A percentile compares a stretch with the other conserved stretches of the same genome.
phyloP scores from a whole-genome alignment of 306 rosid genomes.

The Acacia melanoxylon region DNA sequence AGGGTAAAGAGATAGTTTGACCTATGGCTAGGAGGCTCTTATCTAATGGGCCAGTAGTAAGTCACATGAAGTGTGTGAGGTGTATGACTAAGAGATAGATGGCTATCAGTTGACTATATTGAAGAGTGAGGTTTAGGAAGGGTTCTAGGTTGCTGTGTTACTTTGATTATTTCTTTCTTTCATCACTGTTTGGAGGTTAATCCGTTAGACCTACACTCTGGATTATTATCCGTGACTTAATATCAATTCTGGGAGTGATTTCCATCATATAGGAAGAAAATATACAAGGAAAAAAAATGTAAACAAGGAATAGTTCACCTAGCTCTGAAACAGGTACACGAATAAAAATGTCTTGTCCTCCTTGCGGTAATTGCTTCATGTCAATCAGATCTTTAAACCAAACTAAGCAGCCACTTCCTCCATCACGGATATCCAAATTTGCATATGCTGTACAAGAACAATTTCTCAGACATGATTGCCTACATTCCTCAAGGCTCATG shows the following conservation, averaged over 20 bases:
- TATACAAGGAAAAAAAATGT: not conserved
- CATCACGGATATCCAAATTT: slow-evolving; percentile 2
- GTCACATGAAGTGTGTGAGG: not conserved
- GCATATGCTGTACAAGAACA: slow-evolving; percentile 42
- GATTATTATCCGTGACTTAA: not conserved
- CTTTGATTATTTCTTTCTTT: not conserved
- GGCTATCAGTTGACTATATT: not conserved
- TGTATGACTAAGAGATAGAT: not conserved
- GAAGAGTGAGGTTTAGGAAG: not conserved
- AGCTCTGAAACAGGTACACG: slow-evolving; percentile 36
- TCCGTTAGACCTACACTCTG: not conserved
- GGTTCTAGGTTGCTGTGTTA: not conserved
- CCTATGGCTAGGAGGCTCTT: no score
- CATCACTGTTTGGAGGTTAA: not conserved
- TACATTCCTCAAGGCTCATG: slow-evolving; percentile 20
- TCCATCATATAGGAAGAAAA: not conserved
- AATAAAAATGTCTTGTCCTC: slow-evolving; percentile 42
- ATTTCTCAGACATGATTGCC: slow-evolving; percentile 15
- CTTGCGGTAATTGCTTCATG: slow-evolving; percentile 16
- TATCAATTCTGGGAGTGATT: not conserved
- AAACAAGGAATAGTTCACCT: slow-evolving; percentile 15
- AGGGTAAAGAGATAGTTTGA: not conserved
- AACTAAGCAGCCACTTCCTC: slow-evolving; percentile 44
- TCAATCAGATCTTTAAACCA: slow-evolving; percentile 44
- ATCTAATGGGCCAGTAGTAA: no score